Evolutionary conservation across 257 asterid species (phyloP).

Genomic region (Coffea canephora): DNA sequence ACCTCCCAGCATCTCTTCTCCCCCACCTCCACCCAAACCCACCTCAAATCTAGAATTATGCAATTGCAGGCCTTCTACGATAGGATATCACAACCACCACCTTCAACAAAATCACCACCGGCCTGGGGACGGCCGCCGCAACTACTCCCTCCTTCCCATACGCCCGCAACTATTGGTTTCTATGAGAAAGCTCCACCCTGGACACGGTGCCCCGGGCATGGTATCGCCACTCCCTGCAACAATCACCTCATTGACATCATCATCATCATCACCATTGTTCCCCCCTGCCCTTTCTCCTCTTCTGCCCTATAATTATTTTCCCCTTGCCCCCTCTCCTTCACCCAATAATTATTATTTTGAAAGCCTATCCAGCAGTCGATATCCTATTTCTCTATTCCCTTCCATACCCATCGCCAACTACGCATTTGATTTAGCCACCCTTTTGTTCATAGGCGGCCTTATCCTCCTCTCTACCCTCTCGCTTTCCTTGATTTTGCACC

Average conservation of each 20-base stretch:
- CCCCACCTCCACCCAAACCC: background rate
- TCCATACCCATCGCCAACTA: conserved; percentile 27
- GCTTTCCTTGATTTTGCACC: conserved; percentile 40
- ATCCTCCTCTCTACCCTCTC: conserved; percentile 51
- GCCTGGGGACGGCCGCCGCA: conserved; percentile 33
- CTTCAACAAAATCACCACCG: conserved; percentile 9
- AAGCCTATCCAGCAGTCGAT: background rate
- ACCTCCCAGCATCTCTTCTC: background rate
- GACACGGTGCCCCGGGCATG: conserved; percentile 17
- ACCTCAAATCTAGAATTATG: conserved; percentile 27
- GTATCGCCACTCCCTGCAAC: conserved; percentile 12
- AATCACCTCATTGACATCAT: conserved; percentile 5
- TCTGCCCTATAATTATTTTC: too few relatives aligned
- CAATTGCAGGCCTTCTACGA: conserved; percentile 28
- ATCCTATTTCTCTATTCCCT: conserved; percentile 10
- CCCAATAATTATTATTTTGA: background rate
- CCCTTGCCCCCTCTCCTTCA: background rate
- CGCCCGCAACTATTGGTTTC: conserved; percentile 13
- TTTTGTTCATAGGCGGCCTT: conserved; percentile 31
- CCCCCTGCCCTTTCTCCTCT: conserved; percentile 6
- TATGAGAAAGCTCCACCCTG: conserved; percentile 45
- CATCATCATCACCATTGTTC: background rate
- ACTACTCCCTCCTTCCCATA: background rate
- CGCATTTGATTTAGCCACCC: conserved; percentile 42
- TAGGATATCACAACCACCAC: conserved; percentile 11